phyloP scores from a whole-genome alignment of 2,329 filamentous ascomycete genomes.

The Aspergillus ustus region DNA sequence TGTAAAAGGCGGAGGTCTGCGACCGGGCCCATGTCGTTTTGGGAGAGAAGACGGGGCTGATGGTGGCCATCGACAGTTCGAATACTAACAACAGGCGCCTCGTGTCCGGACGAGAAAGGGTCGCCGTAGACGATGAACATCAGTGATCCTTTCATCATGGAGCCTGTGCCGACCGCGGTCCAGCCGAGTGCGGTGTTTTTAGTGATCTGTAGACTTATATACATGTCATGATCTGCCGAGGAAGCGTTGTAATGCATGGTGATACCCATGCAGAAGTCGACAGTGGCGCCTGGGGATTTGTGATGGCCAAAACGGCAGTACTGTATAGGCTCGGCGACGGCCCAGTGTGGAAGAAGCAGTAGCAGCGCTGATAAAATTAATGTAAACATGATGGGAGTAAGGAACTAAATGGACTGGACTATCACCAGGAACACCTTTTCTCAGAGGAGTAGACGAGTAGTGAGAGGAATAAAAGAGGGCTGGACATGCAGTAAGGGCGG shows the following conservation, averaged over 20 bases:
- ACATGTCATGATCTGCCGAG: constrained; percentile 14
- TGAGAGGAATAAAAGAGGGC: too few relatives aligned
- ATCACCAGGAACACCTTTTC: too few relatives aligned
- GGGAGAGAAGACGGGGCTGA: constrained; percentile 3
- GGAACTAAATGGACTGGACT: too few relatives aligned
- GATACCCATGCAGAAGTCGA: constrained; percentile 18
- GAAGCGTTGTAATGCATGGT: constrained; percentile 15
- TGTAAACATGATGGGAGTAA: too few relatives aligned
- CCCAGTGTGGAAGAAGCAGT: not conserved
- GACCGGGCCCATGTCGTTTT: not conserved
- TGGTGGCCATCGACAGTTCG: constrained; percentile 12
- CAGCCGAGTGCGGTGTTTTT: constrained; percentile 12
- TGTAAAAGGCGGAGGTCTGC: constrained; percentile 6
- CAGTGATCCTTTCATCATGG: constrained; percentile 17
- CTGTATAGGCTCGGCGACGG: constrained; percentile 9
- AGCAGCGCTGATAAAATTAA: not conserved
- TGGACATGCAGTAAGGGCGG: too few relatives aligned
- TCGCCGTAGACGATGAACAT: constrained; percentile 18
- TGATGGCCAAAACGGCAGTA: constrained; percentile 17
- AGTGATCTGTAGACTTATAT: constrained; percentile 12
- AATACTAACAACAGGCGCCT: constrained; percentile 9
- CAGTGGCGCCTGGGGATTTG: not conserved
- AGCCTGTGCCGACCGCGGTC: constrained; percentile 16
- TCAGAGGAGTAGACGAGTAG: too few relatives aligned
- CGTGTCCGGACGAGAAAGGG: constrained; percentile 1